These are phyloP conservation scores for Trichoderma pleuroti DNA, from an alignment of 2,329 filamentous ascomycete species.

Conservation along the genomic window DNA sequence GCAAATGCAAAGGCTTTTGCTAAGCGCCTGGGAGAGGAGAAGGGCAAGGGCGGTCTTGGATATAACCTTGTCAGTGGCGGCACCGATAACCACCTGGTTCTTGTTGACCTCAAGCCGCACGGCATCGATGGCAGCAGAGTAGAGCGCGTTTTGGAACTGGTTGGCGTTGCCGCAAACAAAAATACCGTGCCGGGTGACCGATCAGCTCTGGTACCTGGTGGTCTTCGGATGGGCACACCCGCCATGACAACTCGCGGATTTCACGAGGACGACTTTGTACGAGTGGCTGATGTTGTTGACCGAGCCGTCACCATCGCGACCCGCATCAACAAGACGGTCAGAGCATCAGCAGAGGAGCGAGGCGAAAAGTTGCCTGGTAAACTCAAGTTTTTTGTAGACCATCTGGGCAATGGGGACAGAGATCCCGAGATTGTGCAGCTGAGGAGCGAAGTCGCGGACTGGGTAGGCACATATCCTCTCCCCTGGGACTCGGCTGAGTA, in stretches of 20 bases:
- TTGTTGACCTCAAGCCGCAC: constrained; percentile 87
- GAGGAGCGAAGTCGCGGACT: constrained; percentile 70
- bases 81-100: constrained; percentile 95
- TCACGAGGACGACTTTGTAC: constrained; percentile 78
- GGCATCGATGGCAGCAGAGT: constrained; percentile 84
- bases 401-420: constrained; percentile 63
- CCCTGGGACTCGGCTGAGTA: constrained; percentile 56
- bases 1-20: constrained; percentile 88
- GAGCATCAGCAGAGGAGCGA: constrained; percentile 64
- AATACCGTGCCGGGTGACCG: constrained; percentile 96
- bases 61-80: constrained; percentile 91
- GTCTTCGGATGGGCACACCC: constrained; percentile 88
- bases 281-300: constrained; percentile 82
- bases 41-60: constrained; percentile 72
- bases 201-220: constrained; percentile 88
- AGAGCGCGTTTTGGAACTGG: constrained; percentile 84
- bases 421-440: constrained; percentile 70
- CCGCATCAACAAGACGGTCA: constrained; percentile 69
- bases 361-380: constrained; percentile 63
- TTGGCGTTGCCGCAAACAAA: constrained; percentile 98
- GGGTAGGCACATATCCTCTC: constrained; percentile 70
- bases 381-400: constrained; percentile 65
- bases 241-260: constrained; percentile 99
- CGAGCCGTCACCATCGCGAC: constrained; percentile 75
- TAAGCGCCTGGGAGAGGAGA: constrained; percentile 59